phyloP scores from a whole-genome alignment of 2,329 filamentous ascomycete genomes.

The Arthrinium puccinioides region DNA sequence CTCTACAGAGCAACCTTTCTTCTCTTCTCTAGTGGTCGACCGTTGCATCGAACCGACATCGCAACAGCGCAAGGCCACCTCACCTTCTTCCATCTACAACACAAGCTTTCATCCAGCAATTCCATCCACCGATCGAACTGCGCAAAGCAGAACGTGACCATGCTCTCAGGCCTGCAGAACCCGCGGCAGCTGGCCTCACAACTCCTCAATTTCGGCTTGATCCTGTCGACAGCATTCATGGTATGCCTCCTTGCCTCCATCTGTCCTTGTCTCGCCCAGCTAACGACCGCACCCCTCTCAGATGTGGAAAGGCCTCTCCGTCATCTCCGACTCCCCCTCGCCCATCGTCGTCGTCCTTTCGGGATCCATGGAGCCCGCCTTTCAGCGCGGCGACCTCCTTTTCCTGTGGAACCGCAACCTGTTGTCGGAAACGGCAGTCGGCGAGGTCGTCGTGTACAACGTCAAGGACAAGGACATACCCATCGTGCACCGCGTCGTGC shows the following conservation, averaged over 20 bases:
- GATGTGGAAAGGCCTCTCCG: slow-evolving; percentile 84
- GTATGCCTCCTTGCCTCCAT: slow-evolving; percentile 28
- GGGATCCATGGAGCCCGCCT: slow-evolving; percentile 78
- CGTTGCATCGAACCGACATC: no score
- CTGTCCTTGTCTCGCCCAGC: neutral
- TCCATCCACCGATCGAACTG: no score
- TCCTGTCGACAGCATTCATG: slow-evolving; percentile 90
- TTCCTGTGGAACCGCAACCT: slow-evolving; percentile 70
- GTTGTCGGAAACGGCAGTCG: slow-evolving; percentile 45
- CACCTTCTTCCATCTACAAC: no score
- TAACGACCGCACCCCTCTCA: slow-evolving; percentile 17
- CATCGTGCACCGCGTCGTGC: slow-evolving; percentile 88
- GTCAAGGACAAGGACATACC: slow-evolving; percentile 92
- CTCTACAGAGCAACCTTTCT: no score
- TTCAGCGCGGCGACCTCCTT: slow-evolving; percentile 69
- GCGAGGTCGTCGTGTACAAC: slow-evolving; percentile 62
- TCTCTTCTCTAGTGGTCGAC: no score
- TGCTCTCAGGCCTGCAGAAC: slow-evolving; percentile 65
- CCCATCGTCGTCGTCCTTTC: slow-evolving; percentile 81
- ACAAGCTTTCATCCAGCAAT: no score
- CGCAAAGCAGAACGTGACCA: slow-evolving; percentile 27
- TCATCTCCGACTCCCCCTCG: slow-evolving; percentile 66
- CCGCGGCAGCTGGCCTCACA: slow-evolving; percentile 76
- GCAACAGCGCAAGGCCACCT: no score
- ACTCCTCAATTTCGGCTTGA: slow-evolving; percentile 83